Evolutionary conservation across 2,329 filamentous ascomycete species (phyloP).

Genomic region (Grosmannia serpens): DNA sequence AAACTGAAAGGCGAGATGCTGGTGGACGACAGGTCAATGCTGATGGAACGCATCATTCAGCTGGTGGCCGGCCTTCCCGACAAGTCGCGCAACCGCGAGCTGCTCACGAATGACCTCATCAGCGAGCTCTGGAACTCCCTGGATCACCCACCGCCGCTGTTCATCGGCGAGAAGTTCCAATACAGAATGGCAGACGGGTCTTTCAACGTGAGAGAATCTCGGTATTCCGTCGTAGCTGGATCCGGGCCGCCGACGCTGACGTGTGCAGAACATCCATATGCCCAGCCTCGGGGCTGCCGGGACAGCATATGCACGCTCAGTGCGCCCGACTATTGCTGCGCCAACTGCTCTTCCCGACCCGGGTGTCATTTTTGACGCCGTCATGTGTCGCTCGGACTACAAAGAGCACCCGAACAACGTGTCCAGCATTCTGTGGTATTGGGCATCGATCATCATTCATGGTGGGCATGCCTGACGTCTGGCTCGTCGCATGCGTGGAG

Average conservation of each 20-base stretch:
- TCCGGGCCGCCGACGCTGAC: not conserved
- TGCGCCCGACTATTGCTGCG: constrained; percentile 45
- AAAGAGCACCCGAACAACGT: constrained; percentile 58
- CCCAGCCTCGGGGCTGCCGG: constrained; percentile 57
- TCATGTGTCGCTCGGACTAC: constrained; percentile 45
- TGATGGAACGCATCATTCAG: constrained; percentile 64
- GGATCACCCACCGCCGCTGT: constrained; percentile 60
- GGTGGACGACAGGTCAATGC: constrained; percentile 63
- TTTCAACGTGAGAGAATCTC: constrained; percentile 38
- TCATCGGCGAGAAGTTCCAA: constrained; percentile 47
- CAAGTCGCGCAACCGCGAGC: constrained; percentile 46
- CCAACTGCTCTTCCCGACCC: constrained; percentile 58
- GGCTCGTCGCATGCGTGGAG: too few relatives aligned
- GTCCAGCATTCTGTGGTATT: constrained; percentile 61
- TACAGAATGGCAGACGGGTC: constrained; percentile 62
- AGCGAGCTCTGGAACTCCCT: constrained; percentile 59
- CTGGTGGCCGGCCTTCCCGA: constrained; percentile 54
- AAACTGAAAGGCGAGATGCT: constrained; percentile 52
- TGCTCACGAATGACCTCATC: constrained; percentile 57
- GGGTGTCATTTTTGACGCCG: constrained; percentile 45
- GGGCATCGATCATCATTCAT: constrained; percentile 63
- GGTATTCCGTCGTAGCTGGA: not conserved
- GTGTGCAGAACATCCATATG: constrained; percentile 45
- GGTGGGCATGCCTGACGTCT: constrained; percentile 25
- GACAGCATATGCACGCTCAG: constrained; percentile 54